Base-by-base conservation (phyloP, 306 rosid species). In the Ormosia semicastrata region DNA sequence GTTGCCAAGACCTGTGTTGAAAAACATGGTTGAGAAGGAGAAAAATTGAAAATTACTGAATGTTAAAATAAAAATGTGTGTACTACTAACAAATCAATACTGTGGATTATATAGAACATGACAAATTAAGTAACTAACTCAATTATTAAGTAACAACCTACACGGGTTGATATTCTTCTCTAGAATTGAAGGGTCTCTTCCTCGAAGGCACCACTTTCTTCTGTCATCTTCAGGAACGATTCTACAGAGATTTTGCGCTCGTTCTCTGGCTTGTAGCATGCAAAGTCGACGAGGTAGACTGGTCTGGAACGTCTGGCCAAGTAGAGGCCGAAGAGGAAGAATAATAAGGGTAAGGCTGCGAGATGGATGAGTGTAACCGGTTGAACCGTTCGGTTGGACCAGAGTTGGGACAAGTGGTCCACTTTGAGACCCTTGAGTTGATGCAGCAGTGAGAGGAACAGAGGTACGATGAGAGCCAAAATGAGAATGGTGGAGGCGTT, bases 261-360 rank as follows among this genome's bases (percentile, higher is more conserved):
- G 0, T 85, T 90, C 8, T 80, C 90, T 7, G 98, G 97, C 60
- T 95, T 93, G 86, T 89, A 90, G 62, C 99, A 95, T 0, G 98
- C 81, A 44, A 95, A 95, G 73, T 95, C 98, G 2, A 95, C 93
- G 0, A 95, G 90, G 82, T 93, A 95, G 49, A 95, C 87, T 39
- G 90, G 86, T 0, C 72, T 62, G 57, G 92, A 79, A 62, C 90
- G 85, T 76, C 78, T 90, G 54, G 91, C 88, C 79, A 85, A 77
- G 86, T 88, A 92, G 10, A 93, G 43, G 4, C 67, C 93, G 0
- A 88, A 46, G 32, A 95, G 73, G 73, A 90, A 79, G 66, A 89
- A 82, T 0, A 92, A 71, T 7, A 82, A 41, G 0, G 77, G 76
- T 0, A 87, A 85, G 78, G 86, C 90, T 13, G 83, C 75, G 8